Evolutionary conservation across 2,329 filamentous ascomycete genomes (phyloP).

Genomic region (Phyllosticta capitalensis): DNA sequence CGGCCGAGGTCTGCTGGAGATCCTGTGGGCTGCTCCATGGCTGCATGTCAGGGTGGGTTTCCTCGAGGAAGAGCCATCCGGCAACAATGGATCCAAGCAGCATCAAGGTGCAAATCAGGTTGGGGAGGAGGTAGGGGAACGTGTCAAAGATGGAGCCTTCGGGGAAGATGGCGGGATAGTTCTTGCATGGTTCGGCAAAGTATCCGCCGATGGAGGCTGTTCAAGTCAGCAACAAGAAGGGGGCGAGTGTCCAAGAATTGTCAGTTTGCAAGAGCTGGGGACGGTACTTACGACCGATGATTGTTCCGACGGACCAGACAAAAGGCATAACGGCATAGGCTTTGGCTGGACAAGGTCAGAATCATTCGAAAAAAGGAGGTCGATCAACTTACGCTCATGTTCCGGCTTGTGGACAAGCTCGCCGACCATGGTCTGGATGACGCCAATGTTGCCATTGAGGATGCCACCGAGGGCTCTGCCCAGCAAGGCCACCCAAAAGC

Average conservation of each 20-base stretch:
- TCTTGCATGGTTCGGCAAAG: constrained; percentile 67
- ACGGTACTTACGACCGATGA: constrained; percentile 51
- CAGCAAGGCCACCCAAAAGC: constrained; percentile 72
- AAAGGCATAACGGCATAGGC: constrained; percentile 92
- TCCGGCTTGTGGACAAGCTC: constrained; percentile 76
- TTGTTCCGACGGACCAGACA: constrained; percentile 84
- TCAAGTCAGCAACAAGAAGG: constrained; percentile 16
- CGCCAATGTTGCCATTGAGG: constrained; percentile 84
- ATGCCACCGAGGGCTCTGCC: constrained; percentile 71
- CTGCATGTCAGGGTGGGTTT: constrained; percentile 81
- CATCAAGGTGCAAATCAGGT: constrained; percentile 69
- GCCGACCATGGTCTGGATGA: constrained; percentile 84
- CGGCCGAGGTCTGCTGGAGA: constrained; percentile 38
- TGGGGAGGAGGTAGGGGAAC: constrained; percentile 84
- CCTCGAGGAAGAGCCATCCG: constrained; percentile 72
- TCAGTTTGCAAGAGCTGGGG: neutral
- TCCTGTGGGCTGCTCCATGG: constrained; percentile 36
- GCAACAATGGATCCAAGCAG: constrained; percentile 70
- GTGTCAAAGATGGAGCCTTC: constrained; percentile 58
- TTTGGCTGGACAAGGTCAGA: constrained; percentile 45
- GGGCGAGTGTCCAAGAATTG: neutral
- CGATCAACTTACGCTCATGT: constrained; percentile 61
- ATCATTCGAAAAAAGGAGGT: neutral
- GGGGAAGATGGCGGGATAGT: constrained; percentile 64
- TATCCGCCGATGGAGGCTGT: constrained; percentile 70